Evolutionary conservation across 208 protist species (phyloP).

Genomic region (Trypanosomatidae sp.): DNA sequence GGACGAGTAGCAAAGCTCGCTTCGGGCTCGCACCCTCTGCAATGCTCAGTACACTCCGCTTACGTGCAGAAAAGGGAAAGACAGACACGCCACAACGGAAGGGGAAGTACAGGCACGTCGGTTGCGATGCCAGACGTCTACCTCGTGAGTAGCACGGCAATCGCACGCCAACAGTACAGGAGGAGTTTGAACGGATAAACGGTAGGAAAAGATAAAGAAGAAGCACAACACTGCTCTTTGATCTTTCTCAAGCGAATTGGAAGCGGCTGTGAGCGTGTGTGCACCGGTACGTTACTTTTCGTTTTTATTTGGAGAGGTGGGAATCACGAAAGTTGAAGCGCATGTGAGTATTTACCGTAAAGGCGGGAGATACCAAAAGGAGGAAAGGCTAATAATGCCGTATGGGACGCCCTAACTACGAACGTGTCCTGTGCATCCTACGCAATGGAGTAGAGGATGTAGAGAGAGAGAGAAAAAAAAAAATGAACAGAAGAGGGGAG

Average conservation of each 20-base stretch:
- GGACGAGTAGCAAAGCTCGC: background rate
- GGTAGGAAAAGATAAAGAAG: background rate
- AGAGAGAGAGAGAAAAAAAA: conserved; percentile 1
- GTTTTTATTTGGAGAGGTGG: background rate
- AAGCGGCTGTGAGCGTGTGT: background rate
- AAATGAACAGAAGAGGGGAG: background rate
- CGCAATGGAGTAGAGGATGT: background rate
- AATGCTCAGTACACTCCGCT: background rate
- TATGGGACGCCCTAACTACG: background rate
- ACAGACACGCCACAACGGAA: background rate
- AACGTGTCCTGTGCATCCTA: background rate
- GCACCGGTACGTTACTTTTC: background rate
- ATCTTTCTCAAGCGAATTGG: background rate
- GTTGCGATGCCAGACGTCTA: background rate
- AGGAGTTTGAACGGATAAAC: background rate
- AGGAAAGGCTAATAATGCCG: background rate
- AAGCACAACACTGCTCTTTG: background rate
- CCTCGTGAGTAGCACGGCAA: background rate
- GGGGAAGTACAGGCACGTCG: background rate
- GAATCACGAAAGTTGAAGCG: background rate
- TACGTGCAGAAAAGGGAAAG: background rate
- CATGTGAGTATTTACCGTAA: background rate
- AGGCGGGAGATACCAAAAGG: background rate
- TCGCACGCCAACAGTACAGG: background rate
- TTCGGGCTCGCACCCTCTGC: background rate